These are phyloP conservation scores for Hortiboletus rubellus DNA, from an alignment of 1,284 basidiomycete species.

Conservation along the genomic window DNA sequence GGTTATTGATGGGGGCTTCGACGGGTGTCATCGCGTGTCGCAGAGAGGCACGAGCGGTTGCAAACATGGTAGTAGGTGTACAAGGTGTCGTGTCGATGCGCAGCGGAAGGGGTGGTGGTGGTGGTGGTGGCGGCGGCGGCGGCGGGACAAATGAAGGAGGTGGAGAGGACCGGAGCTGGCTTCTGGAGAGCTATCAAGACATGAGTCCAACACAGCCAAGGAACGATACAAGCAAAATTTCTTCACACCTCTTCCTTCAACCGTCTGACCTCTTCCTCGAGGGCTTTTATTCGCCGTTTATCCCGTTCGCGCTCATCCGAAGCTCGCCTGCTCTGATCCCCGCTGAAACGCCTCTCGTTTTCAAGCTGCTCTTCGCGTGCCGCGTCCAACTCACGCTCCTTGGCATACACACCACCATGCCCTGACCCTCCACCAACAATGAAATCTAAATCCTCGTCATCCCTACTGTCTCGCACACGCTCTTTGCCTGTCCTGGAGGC, in stretches of 20 bases:
- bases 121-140: conserved; percentile 48
- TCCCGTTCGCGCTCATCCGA: conserved; percentile 52
- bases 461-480: conserved; percentile 33
- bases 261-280: conserved; percentile 65
- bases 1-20: conserved; percentile 64
- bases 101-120: conserved; percentile 42
- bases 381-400: conserved; percentile 57
- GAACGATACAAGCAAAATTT: neutral
- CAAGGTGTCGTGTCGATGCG: conserved; percentile 32
- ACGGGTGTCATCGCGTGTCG: conserved; percentile 56
- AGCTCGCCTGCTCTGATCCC: conserved; percentile 22
- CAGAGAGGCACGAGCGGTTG: conserved; percentile 59
- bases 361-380: conserved; percentile 48
- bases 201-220: neutral
- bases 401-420: conserved; percentile 52
- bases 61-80: conserved; percentile 46
- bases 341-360: conserved; percentile 37
- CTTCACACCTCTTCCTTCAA: conserved; percentile 61
- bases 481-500: conserved; percentile 51
- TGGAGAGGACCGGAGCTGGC: conserved; percentile 22
- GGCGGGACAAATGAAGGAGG: conserved; percentile 37
- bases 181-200: conserved; percentile 45
- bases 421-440: conserved; percentile 42
- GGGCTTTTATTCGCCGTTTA: conserved; percentile 59
- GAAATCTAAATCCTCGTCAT: conserved; percentile 23